A percentile compares a stretch with the other conserved stretches of the same genome.
phyloP scores from a whole-genome alignment of 2,329 filamentous ascomycete species.

The Aspergillus floridensis region DNA sequence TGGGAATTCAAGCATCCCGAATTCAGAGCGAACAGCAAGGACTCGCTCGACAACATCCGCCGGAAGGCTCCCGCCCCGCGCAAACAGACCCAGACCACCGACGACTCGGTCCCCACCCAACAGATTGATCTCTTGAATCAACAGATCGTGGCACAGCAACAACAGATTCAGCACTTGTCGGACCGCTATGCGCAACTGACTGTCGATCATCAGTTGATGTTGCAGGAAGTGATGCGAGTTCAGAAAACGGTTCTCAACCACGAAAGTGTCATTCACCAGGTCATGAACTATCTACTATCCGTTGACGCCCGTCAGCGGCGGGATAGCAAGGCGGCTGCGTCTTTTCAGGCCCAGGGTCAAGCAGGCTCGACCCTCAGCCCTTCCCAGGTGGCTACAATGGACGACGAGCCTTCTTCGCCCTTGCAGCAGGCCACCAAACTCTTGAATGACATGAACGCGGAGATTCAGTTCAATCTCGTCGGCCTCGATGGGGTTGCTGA shows the following conservation, averaged over 20 bases:
- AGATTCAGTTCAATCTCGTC: slow-evolving; percentile 62
- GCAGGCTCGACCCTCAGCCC: slow-evolving; percentile 43
- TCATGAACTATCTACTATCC: slow-evolving; percentile 66
- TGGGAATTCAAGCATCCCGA: slow-evolving; percentile 98
- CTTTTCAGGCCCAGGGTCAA: slow-evolving; percentile 45
- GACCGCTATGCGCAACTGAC: slow-evolving; percentile 78
- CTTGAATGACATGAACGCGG: slow-evolving; percentile 63
- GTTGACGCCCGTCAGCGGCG: slow-evolving; percentile 63
- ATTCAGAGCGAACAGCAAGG: slow-evolving; percentile 93
- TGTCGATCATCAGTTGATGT: slow-evolving; percentile 62
- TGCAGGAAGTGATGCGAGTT: slow-evolving; percentile 63
- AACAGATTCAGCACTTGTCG: slow-evolving; percentile 84
- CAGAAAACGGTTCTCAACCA: slow-evolving; percentile 71
- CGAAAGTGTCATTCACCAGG: slow-evolving; percentile 67
- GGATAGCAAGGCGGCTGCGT: slow-evolving; percentile 52
- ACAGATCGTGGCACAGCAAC: slow-evolving; percentile 83
- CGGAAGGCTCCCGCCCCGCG: slow-evolving; percentile 90
- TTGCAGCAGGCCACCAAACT: slow-evolving; percentile 67
- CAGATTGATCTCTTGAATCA: slow-evolving; percentile 87
- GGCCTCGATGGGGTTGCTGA: slow-evolving; percentile 65
- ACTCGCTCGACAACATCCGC: slow-evolving; percentile 92
- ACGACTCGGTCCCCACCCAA: slow-evolving; percentile 75
- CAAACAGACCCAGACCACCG: slow-evolving; percentile 66
- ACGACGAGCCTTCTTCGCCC: slow-evolving; percentile 65
- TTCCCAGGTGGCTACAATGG: slow-evolving; percentile 47